Percentiles rank a stretch among this genome's conserved stretches.
These are phyloP conservation scores for Phlyctochytrium bullatum DNA, from an alignment of 192 early-diverging fungal genomes.

Conservation along the genomic window DNA sequence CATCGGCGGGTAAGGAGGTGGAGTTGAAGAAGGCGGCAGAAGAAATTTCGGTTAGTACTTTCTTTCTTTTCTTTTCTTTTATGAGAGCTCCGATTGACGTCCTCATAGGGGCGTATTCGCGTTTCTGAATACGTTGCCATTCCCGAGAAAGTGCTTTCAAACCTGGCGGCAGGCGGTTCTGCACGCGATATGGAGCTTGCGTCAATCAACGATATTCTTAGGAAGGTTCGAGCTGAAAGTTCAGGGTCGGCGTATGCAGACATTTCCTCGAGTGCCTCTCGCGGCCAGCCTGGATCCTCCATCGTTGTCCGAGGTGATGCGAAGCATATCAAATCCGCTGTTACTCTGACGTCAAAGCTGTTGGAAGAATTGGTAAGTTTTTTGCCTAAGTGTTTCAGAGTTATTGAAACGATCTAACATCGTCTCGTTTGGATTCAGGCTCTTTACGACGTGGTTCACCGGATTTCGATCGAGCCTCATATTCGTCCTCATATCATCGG, in stretches of 20 bases:
- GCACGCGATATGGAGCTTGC: constrained; percentile 24
- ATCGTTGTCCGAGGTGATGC: constrained; percentile 40
- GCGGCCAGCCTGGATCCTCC: constrained; percentile 19
- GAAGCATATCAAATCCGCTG: constrained; percentile 24
- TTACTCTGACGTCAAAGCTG: constrained; percentile 15
- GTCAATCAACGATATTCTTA: constrained; percentile 42
- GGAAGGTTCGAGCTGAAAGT: constrained; percentile 32
- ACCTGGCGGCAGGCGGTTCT: constrained; percentile 20
- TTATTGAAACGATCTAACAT: neutral
- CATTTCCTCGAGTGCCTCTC: constrained; percentile 12
- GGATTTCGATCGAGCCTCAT: constrained; percentile 29
- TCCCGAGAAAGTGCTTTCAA: constrained; percentile 30
- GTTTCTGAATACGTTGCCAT: constrained; percentile 30
- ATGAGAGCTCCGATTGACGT: constrained; percentile 8
- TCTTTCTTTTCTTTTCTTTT: constrained; percentile 10
- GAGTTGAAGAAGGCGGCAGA: constrained; percentile 19
- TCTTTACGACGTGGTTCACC: constrained; percentile 45
- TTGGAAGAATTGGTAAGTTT: constrained; percentile 28
- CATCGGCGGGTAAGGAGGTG: constrained; percentile 14
- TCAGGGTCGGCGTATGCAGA: constrained; percentile 31
- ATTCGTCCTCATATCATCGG: constrained; percentile 71
- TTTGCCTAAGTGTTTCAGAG: neutral
- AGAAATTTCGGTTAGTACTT: constrained; percentile 23
- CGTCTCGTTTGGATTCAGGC: constrained; percentile 49
- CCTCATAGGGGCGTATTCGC: constrained; percentile 34